Evolutionary conservation across 306 rosid species (phyloP).

Genomic region (Erythrophleum fordii): DNA sequence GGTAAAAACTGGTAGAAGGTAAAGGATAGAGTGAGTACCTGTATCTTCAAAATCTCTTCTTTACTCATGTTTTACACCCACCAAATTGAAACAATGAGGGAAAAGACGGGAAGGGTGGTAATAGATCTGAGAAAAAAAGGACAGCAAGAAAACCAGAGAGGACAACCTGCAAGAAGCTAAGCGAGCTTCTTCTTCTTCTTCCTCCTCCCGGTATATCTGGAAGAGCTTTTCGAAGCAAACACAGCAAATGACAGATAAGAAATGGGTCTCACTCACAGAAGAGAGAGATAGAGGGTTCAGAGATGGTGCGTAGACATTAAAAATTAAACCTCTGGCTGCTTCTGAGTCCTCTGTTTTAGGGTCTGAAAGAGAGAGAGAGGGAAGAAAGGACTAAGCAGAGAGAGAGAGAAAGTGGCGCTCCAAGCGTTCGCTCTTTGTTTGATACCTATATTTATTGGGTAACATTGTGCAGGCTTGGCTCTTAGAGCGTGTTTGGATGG

Average conservation of each 20-base stretch:
- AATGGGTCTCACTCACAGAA: conserved; percentile 37
- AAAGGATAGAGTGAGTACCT: conserved; percentile 58
- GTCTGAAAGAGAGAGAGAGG: neutral
- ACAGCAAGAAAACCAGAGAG: conserved; percentile 28
- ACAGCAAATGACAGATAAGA: conserved; percentile 36
- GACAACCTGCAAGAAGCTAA: conserved; percentile 8
- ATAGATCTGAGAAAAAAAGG: conserved; percentile 51
- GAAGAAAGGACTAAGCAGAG: neutral
- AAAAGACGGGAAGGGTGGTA: conserved; percentile 15
- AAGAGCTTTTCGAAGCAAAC: conserved; percentile 41
- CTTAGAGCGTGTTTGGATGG: no score
- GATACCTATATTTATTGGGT: conserved; percentile 50
- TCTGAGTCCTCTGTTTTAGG: conserved; percentile 59
- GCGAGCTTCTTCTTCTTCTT: neutral
- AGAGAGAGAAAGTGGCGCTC: neutral
- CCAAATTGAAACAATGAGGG: conserved; percentile 35
- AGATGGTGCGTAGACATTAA: conserved; percentile 52
- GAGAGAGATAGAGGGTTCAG: conserved; percentile 22
- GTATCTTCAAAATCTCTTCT: conserved; percentile 89
- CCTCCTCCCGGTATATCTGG: conserved; percentile 24
- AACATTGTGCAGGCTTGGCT: conserved; percentile 1
- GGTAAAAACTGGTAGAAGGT: neutral
- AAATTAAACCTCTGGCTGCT: conserved; percentile 21
- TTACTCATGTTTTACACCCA: conserved; percentile 63
- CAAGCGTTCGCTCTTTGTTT: conserved; percentile 36